Evolutionary conservation across 2,329 filamentous ascomycete genomes (phyloP).

Genomic region (Colletotrichum viniferum): DNA sequence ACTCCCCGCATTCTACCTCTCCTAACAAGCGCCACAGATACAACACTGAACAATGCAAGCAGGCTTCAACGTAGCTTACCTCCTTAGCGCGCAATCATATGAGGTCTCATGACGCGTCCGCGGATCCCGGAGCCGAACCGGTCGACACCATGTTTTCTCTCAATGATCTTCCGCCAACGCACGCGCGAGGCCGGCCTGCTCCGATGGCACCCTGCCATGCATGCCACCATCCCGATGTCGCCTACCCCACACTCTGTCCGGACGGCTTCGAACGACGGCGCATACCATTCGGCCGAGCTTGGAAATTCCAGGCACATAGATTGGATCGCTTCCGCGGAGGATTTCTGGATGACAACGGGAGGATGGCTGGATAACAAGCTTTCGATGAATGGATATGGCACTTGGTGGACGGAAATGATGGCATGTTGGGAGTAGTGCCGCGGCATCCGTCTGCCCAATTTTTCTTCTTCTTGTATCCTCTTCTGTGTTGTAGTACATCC

Average conservation of each 20-base stretch:
- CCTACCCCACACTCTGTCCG: not conserved
- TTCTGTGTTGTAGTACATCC: not conserved
- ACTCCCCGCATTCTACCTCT: not conserved
- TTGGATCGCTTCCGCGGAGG: not conserved
- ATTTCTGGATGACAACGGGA: not conserved
- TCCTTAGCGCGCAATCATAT: not conserved
- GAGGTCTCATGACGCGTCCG: not conserved
- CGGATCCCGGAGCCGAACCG: conserved; percentile 6
- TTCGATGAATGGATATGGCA: not conserved
- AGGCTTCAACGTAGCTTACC: not conserved
- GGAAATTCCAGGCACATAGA: not conserved
- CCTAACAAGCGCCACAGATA: not conserved
- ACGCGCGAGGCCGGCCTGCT: not conserved
- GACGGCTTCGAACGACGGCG: not conserved
- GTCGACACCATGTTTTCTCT: not conserved
- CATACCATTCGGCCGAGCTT: not conserved
- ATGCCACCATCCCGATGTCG: not conserved
- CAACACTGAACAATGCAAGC: not conserved
- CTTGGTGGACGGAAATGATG: not conserved
- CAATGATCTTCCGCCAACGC: conserved; percentile 14
- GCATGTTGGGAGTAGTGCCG: not conserved
- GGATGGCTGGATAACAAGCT: not conserved
- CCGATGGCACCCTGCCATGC: not conserved
- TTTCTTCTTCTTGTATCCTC: not conserved
- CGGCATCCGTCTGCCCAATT: not conserved